Base-by-base conservation (phyloP, 1,284 basidiomycete genomes). In the Microbotryum lychnidis-dioicae region DNA sequence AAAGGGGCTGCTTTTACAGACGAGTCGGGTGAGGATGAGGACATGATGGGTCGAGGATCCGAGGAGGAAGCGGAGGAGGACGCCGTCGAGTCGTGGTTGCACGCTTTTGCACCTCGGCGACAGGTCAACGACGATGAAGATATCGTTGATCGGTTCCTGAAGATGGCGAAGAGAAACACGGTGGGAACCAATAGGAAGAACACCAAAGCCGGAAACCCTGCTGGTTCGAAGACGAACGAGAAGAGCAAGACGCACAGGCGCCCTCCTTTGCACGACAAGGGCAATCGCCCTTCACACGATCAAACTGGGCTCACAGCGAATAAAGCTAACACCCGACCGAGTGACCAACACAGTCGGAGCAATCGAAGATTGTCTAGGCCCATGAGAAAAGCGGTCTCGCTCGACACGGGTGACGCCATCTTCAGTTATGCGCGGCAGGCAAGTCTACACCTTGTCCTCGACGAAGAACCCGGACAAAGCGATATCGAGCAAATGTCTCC, bases 131-230 rank as follows among this genome's bases (percentile, higher is more conserved):
- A 67, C 23, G 58, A 56, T 55, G 51, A 50, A 37, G 65, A 66
- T n/a, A 63, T 69, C 18, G 63, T 69, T 48, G 70, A 67, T 27
- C 62, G 66, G 2, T 66, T 71, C 16, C 61, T 71, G 12, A 52
- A 61, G 56, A 56, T 66, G 7, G 66, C 63, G 1, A 54, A 53
- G 33, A 23, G 53, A 7, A 55, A 60, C 10, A 57, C 31, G n/a
- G 52, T 31, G 27, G 27, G 46, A 10, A 25, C 20, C 21, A 46
- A 48, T 20, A 23, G 7, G 44, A 46, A 27, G 6, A 29, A 25
- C 4, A 5, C 2, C 25, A 16, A 12, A 12, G 37, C 37, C 10
- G 37, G 14, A 20, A 12, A 14, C 12, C 14, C 18, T 50, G 1
- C 14, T 12, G 29, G 21, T 7, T 23, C 51, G 1, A 53, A 53